phyloP scores from a whole-genome alignment of 2,329 filamentous ascomycete genomes.

The Fusarium sp. region DNA sequence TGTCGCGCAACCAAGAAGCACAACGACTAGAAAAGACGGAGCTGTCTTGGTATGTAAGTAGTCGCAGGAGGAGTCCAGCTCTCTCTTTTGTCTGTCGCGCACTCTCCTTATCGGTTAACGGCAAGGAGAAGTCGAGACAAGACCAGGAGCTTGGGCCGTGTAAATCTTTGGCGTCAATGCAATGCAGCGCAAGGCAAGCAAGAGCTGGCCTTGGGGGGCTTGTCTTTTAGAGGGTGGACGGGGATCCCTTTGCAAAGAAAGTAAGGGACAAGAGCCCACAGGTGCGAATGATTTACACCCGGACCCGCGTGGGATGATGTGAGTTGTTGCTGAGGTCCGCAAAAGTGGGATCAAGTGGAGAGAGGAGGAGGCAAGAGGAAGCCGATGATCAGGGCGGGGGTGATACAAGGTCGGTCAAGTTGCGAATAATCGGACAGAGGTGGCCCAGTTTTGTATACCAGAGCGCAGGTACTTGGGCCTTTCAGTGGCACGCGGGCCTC shows the following conservation, averaged over 20 bases:
- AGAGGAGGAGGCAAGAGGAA: conserved; percentile 11
- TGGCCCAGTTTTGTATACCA: background rate
- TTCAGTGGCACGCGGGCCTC: conserved; percentile 15
- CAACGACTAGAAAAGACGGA: conserved; percentile 6
- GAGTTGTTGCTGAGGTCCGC: conserved; percentile 32
- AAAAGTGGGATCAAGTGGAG: conserved; percentile 38
- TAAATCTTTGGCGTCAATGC: conserved; percentile 25
- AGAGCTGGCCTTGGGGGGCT: conserved; percentile 20
- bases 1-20: conserved; percentile 7
- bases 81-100: conserved; percentile 35
- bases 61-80: conserved; percentile 44
- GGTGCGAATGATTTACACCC: conserved; percentile 41
- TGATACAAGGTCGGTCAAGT: conserved; percentile 17
- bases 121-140: conserved; percentile 20
- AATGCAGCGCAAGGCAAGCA: conserved; percentile 25
- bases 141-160: conserved; percentile 25
- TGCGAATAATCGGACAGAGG: background rate
- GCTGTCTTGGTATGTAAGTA: conserved; percentile 13
- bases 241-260: conserved; percentile 38
- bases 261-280: conserved; percentile 16
- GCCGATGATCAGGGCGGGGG: conserved; percentile 20
- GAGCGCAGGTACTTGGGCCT: conserved; percentile 18
- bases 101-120: conserved; percentile 21
- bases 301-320: conserved; percentile 35
- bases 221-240: conserved; percentile 25